Percentiles rank a stretch among this genome's conserved stretches.
Conservation (phyloP, 805 yeast species). For the Saturnispora serradocipensis region DNA sequence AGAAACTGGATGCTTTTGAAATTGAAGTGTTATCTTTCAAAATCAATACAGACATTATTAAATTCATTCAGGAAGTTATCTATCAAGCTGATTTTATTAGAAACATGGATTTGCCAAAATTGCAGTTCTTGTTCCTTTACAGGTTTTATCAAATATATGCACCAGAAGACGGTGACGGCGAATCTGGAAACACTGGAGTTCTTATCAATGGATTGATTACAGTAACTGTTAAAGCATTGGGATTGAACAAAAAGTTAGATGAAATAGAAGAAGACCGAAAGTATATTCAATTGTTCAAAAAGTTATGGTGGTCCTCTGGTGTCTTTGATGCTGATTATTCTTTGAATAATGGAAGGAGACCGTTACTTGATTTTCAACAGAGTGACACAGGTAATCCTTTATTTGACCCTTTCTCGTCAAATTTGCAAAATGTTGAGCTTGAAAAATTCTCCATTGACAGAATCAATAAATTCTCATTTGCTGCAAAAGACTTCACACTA, state of each 20-base stretch:
- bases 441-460: conserved; percentile 18
- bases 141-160: conserved; percentile 34
- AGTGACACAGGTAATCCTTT: conserved; percentile 13
- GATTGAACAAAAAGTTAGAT: conserved; percentile 27
- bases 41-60: conserved; percentile 31
- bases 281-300: conserved; percentile 22
- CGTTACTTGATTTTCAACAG: conserved; percentile 12
- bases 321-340: conserved; percentile 19
- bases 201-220: conserved; percentile 30
- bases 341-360: conserved; percentile 17
- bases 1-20: conserved; percentile 7
- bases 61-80: conserved; percentile 31
- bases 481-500: conserved; percentile 14
- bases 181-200: conserved; percentile 33
- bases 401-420: conserved; percentile 13
- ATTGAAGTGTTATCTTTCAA: conserved; percentile 25
- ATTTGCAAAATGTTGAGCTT: conserved; percentile 11
- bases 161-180: conserved; percentile 45
- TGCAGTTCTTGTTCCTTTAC: conserved; percentile 34
- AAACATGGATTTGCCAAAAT: conserved; percentile 31
- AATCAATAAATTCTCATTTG: conserved; percentile 13
- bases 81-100: conserved; percentile 32
- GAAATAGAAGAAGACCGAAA: conserved; percentile 5
- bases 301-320: conserved; percentile 22
- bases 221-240: conserved; percentile 36